phyloP scores from a whole-genome alignment of 2,329 filamentous ascomycete species.

The Penicillium polonicum region DNA sequence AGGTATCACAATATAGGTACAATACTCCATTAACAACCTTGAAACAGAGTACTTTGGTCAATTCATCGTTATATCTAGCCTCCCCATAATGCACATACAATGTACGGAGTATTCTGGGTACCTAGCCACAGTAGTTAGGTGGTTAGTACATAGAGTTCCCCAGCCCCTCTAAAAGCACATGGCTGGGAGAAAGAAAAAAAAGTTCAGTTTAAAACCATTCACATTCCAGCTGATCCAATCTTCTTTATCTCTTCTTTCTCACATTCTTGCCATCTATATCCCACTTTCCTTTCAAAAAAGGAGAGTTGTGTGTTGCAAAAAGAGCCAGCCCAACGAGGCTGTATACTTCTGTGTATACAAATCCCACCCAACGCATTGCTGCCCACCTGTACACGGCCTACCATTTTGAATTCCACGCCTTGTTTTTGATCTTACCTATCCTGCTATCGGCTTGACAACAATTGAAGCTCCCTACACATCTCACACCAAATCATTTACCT shows the following conservation, averaged over 20 bases:
- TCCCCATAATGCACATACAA: not conserved
- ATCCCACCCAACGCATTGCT: conserved; percentile 3
- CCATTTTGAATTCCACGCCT: not conserved
- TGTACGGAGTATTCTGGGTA: not conserved
- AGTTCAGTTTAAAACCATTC: conserved; percentile 12
- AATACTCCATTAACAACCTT: not conserved
- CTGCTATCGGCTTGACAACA: not conserved
- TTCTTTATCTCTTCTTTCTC: not conserved
- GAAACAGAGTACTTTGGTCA: not conserved
- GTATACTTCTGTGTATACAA: conserved; percentile 9
- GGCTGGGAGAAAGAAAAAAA: conserved; percentile 20
- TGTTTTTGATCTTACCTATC: not conserved
- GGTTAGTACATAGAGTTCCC: conserved; percentile 7
- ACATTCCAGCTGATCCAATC: conserved; percentile 9
- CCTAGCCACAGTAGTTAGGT: not conserved
- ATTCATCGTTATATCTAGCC: not conserved
- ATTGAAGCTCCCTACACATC: not conserved
- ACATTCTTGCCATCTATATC: conserved; percentile 9
- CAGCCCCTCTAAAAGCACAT: conserved; percentile 25
- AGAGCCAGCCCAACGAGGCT: conserved; percentile 2
- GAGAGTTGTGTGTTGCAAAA: not conserved
- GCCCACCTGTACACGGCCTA: not conserved
- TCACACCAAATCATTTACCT: not conserved
- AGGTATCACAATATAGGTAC: not conserved
- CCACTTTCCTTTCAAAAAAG: not conserved